Evolutionary conservation across 2,329 filamentous ascomycete species (phyloP).

Genomic region (Pseudomassariella vexata): DNA sequence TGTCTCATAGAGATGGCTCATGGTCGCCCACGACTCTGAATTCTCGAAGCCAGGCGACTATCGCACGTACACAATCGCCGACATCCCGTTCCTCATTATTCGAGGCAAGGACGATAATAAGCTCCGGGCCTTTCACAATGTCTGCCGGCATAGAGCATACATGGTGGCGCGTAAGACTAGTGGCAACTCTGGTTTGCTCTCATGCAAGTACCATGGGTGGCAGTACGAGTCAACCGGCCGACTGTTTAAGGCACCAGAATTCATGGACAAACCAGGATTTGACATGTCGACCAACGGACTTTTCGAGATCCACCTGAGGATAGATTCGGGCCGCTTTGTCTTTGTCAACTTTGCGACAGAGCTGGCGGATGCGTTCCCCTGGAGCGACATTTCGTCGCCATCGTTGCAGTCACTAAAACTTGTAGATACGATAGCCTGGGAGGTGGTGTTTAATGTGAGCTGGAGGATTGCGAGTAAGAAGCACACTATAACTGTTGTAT

Average conservation of each 20-base stretch:
- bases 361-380: conserved; percentile 4
- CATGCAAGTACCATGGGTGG: conserved; percentile 60
- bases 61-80: conserved; percentile 48
- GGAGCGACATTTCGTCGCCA: conserved; percentile 2
- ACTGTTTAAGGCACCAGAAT: conserved; percentile 55
- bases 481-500: too few relatives aligned
- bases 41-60: conserved; percentile 33
- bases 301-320: conserved; percentile 47
- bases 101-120: conserved; percentile 41
- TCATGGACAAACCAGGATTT: conserved; percentile 49
- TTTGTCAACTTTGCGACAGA: conserved; percentile 46
- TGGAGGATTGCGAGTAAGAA: too few relatives aligned
- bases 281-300: conserved; percentile 50
- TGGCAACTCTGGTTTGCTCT: conserved; percentile 46
- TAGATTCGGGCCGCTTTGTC: conserved; percentile 49
- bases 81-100: conserved; percentile 49
- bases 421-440: too few relatives aligned
- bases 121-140: conserved; percentile 58
- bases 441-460: too few relatives aligned
- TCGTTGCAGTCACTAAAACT: background rate
- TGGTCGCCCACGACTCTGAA: conserved; percentile 1
- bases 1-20: conserved; percentile 2
- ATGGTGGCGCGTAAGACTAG: conserved; percentile 46
- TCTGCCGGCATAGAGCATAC: conserved; percentile 57
- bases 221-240: conserved; percentile 52